Evolutionary conservation across 2,329 filamentous ascomycete genomes (phyloP), one percentile per base, ranked within the genome.

Genomic region (Annulohypoxylon truncatum): DNA sequence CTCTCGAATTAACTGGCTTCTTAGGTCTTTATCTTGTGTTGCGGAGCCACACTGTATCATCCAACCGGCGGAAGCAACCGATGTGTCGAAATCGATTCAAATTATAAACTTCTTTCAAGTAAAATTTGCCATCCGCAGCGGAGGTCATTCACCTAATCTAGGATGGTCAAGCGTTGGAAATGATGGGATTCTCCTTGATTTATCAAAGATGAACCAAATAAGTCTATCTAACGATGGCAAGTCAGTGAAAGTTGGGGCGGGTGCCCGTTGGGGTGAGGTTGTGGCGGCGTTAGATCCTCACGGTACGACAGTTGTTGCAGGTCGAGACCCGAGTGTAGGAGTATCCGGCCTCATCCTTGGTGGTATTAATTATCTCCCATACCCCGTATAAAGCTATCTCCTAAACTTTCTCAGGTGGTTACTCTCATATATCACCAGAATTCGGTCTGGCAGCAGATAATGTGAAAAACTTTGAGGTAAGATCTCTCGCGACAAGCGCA

Each of bases 371-470:
- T 40, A n/a, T 48, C n/a, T n/a, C 40, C 1, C 3, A 18, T 15
- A 38, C 4, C 2, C 2, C 7, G 10, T 24, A 5, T n/a, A n/a
- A n/a, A n/a, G 15, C 3, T 33, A 26, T 35, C 10, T 9, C 18
- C 61, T 66, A 33, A 64, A 24, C 1, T 24, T 2, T 67, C 7
- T 57, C 69, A 56, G 75, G 75, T 2, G 75, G 74, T 4, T 70
- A 53, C 35, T 54, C 20, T 29, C 61, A 70, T 42, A 56, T 66
- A 9, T 69, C 69, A 3, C 35, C 47, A 13, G 54, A 68, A 26
- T 73, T 60, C 55, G 83, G 84, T 0, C 79, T 80, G 29, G 78
- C 74, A n/a, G 80, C 79, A 53, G 83, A 84, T 66, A 82, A 78
- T 31, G 77, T 84, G 10, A 66, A 75, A 24, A 79, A 79, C 64